Base-by-base conservation (phyloP, 2,329 filamentous ascomycete genomes). In the Trichoderma polysporum region DNA sequence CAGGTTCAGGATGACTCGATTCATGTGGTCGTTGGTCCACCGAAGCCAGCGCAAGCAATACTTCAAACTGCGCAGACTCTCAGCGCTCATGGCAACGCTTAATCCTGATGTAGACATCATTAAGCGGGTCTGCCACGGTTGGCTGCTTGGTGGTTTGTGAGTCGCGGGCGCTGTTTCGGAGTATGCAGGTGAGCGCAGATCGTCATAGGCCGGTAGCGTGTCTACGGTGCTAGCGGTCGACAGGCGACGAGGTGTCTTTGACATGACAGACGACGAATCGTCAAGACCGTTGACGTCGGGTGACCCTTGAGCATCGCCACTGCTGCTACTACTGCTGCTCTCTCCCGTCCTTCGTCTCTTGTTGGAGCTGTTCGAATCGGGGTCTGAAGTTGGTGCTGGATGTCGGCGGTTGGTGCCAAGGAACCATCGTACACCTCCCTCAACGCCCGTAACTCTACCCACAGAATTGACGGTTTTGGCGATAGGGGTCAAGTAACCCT, bases 31-130 rank as follows among this genome's bases (percentile, higher is more conserved):
- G 69, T 97, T 97, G 1, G 92, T 92, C 85, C 90, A 91, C 29
- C 89, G 86, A 54, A 98, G 82, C 84, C 93, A 91, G 27, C 86
- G 85, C 2, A 98, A 81, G 70, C 94, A 97, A 73, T 93, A 94
- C 72, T 92, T 93, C 49, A 99, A 81, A 69, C 91, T 95, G 60
- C 89, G 87, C 9, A 97, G 81, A 25, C 92, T 97, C 74, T 95
- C 91, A 19, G 96, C 91, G 73, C 91, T 96, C 85, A 99, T 93
- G 1, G 95, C 93, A 17, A 97, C 90, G 70, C 93, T 93, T 0
- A 98, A 85, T 0, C 93, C 94, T 0, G 93, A 97, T 0, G 94
- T 97, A 5, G 92, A 94, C 76, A 97, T 91, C 71, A 97, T 91
- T 19, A 97, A 82, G 15, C 93, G 89, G 12, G 91, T 92, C 69